Base-by-base conservation (phyloP, 306 rosid species). In the Mucuna pruriens region DNA sequence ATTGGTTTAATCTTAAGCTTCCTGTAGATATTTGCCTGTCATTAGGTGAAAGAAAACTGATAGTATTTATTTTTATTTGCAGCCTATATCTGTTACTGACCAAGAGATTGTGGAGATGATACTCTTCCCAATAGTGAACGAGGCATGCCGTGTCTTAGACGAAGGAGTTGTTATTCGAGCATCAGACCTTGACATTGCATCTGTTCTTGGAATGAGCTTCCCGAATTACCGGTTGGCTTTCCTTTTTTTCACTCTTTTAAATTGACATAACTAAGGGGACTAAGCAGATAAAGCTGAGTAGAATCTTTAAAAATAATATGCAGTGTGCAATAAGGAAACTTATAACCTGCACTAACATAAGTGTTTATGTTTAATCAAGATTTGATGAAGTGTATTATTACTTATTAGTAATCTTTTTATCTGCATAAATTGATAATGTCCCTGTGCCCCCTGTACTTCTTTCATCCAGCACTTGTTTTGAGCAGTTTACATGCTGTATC, bases 151-250 rank as follows among this genome's bases (percentile, higher is more conserved):
- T 76, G 92, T 96, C 75, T 65, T 96, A 74, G 98, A 92, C 5
- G 99, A 93, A 67, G 94, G 90, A 79, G 69, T 96, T 66, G 96
- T 90, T 68, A 84, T 92, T 57, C 94, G 97, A 72, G 91, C 98
- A 42, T 85, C 99, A 19, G 99, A 96, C 90, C 97, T 96, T 38
- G 93, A 96, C 86, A 80, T 94, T 64, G 93, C 99, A 71, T 86
- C 95, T 85, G 90, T 96, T 89, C 93, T 96, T 48, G 99, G 98
- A 83, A 96, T 96, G 99, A 93, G 99, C 86, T 96, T 96, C 87
- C 99, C 99, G 11, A 75, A 89, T 79, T 87, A 87, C 71, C 88
- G 97, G 99, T 93, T 49, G 33, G 91, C 31, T 19, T 71, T 17
- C 44, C 45, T 51, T 52, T 9, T 26, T 25, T 65, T 25, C 40